Percentiles rank a stretch among this genome's conserved stretches.
Conservation (phyloP, 2,329 filamentous ascomycete genomes). For the Fusarium austroafricanum region DNA sequence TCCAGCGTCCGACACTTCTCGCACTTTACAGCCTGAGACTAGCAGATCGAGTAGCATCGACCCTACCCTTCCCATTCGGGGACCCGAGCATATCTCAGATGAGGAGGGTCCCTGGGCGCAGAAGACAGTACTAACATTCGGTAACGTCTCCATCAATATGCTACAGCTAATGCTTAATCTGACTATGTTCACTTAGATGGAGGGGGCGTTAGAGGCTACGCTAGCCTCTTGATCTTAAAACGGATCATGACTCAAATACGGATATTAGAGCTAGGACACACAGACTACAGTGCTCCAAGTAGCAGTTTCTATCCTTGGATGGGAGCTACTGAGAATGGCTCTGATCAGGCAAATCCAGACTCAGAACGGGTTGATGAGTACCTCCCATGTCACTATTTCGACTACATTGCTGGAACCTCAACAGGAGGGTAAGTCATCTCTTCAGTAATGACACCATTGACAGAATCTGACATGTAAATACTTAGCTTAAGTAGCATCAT, state of each 20-base stretch:
- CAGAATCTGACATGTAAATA: rapidly evolving
- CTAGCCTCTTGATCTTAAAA: neutral
- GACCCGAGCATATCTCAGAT: neutral
- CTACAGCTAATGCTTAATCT: neutral
- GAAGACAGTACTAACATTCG: neutral
- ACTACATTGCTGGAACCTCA: neutral
- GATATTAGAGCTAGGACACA: rapidly evolving
- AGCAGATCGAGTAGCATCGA: neutral
- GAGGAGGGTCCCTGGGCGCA: rapidly evolving
- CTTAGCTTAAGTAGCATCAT: neutral
- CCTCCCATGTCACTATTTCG: neutral
- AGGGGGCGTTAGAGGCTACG: neutral
- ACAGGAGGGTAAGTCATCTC: neutral
- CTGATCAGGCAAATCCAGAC: neutral
- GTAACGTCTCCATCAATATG: neutral
- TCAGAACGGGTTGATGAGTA: neutral
- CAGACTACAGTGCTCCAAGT: neutral
- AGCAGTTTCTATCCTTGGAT: neutral
- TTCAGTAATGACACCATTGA: rapidly evolving
- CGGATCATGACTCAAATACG: neutral
- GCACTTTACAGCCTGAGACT: rapidly evolving
- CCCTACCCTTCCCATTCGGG: neutral
- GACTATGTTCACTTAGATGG: neutral
- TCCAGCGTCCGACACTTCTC: rapidly evolving
- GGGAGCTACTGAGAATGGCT: rapidly evolving